phyloP scores from a whole-genome alignment of 345 rosid species.

The Hypericum androsaemum region DNA sequence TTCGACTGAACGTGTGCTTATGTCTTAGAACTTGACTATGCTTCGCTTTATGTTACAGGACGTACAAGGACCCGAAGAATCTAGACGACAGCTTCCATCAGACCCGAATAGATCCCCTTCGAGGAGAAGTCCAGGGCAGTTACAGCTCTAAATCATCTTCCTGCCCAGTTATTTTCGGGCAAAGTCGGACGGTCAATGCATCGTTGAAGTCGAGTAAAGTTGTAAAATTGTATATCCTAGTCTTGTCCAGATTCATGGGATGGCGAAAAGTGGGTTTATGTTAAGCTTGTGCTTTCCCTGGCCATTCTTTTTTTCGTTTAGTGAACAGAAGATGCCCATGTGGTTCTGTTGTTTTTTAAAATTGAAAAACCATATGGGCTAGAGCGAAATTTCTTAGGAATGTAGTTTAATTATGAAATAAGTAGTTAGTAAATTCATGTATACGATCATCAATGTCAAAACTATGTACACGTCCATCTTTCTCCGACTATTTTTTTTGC shows the following conservation, averaged over 20 bases:
- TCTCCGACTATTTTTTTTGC: not conserved
- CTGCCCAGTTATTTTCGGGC: too few relatives aligned
- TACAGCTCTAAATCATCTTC: conserved; percentile 32
- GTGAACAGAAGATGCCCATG: conserved; percentile 26
- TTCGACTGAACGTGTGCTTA: too few relatives aligned
- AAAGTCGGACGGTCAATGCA: too few relatives aligned
- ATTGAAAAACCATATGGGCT: conserved; percentile 44
- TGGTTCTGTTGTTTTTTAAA: conserved; percentile 48
- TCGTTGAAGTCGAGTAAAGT: not conserved
- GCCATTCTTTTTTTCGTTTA: conserved; percentile 16
- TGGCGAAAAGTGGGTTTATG: conserved; percentile 8
- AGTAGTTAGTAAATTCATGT: conserved; percentile 22
- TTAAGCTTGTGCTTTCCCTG: conserved; percentile 4
- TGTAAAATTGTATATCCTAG: conserved; percentile 60
- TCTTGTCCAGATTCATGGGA: conserved; percentile 9
- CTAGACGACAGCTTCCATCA: conserved; percentile 17
- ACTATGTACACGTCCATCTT: conserved; percentile 5
- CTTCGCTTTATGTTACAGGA: conserved; percentile 30
- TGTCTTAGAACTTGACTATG: too few relatives aligned
- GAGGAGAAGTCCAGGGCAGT: conserved; percentile 63
- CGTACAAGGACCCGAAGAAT: conserved; percentile 51
- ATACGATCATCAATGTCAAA: not conserved
- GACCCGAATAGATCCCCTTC: conserved; percentile 48
- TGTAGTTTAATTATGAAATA: conserved; percentile 4
- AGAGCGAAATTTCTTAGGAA: conserved; percentile 11